Conservation (phyloP, 2,329 filamentous ascomycete species). For the Pochonia chlamydosporia region DNA sequence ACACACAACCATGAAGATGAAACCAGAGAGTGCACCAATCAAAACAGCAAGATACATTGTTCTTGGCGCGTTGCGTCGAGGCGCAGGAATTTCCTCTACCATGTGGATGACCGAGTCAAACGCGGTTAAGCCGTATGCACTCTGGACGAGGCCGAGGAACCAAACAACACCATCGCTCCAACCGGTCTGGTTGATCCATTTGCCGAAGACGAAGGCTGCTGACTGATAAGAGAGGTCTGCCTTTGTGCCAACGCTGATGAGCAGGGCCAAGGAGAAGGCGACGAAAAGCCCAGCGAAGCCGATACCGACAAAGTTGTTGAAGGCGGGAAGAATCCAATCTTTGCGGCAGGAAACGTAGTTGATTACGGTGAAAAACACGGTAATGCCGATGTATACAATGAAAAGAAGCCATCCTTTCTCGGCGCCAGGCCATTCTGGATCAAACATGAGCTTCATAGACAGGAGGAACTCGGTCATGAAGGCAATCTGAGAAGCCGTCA, state of each 20-base stretch:
- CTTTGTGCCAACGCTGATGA: constrained; percentile 45
- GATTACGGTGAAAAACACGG: constrained; percentile 39
- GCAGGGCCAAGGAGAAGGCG: constrained; percentile 42
- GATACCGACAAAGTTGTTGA: constrained; percentile 52
- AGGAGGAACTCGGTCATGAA: constrained; percentile 55
- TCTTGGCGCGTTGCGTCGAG: constrained; percentile 42
- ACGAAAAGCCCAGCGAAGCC: constrained; percentile 48
- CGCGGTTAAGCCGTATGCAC: constrained; percentile 48
- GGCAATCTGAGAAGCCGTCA: constrained; percentile 48
- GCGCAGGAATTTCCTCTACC: constrained; percentile 50
- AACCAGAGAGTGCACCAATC: constrained; percentile 41
- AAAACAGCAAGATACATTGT: constrained; percentile 48
- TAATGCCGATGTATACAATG: constrained; percentile 47
- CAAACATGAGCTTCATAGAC: constrained; percentile 50
- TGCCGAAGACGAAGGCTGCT: constrained; percentile 45
- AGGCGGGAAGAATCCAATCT: constrained; percentile 32
- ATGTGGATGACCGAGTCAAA: constrained; percentile 56
- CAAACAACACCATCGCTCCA: constrained; percentile 51
- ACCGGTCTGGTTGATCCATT: constrained; percentile 39
- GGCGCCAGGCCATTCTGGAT: constrained; percentile 37
- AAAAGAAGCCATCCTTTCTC: constrained; percentile 48
- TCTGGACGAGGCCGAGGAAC: constrained; percentile 52
- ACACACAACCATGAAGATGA: constrained; percentile 47
- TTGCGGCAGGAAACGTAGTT: constrained; percentile 46
- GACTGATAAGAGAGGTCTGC: constrained; percentile 39